Evolutionary conservation across 1,139 yeast genomes (phyloP), one percentile per base, ranked within the genome.

Genomic region (Yamadazyma atmosphaerica): DNA sequence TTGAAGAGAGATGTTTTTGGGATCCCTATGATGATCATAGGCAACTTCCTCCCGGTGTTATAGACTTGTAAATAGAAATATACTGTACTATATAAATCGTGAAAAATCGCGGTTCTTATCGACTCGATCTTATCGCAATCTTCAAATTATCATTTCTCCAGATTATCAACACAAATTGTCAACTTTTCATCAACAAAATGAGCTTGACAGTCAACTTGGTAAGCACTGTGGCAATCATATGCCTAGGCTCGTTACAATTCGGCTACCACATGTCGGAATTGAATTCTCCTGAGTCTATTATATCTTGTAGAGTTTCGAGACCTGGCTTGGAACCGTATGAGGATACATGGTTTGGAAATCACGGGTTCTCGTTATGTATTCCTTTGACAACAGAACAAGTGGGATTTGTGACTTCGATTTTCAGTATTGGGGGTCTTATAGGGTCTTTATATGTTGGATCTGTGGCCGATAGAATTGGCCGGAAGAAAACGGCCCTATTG

Each of bases 11-110:
- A 78, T 49, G 83, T 78, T 11, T 78, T 78, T 56, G 83, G 83
- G 11, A 78, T 78, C 33, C 83, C 83, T 12, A 85, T 92, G 90
- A 90, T 90, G 95, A 85, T 92, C 31, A 79, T 92, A 30, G 98
- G 97, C 19, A 92, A 88, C 55, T 92, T 90, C 56, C 65, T 90
- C 51, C 96, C 97, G 1, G 83, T 86, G 18, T 54, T 78, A 36
- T 68, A 62, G 41, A 13, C 10, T 31, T 19, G 19, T 31, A 12
- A 16, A 19, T 19, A 19, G 22, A 19, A 9, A n/a, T n/a, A n/a
- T n/a, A 21, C 23, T 21, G 23, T 21, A 21, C 10, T 21, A 21
- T 21, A 21, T n/a, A n/a, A n/a, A n/a, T n/a, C n/a, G n/a, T n/a
- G n/a, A n/a, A n/a, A n/a, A n/a, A n/a, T n/a, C n/a, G n/a, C n/a